phyloP scores from a whole-genome alignment of 495 filamentous ascomycete genomes.

The Penicillium ochrochloron region DNA sequence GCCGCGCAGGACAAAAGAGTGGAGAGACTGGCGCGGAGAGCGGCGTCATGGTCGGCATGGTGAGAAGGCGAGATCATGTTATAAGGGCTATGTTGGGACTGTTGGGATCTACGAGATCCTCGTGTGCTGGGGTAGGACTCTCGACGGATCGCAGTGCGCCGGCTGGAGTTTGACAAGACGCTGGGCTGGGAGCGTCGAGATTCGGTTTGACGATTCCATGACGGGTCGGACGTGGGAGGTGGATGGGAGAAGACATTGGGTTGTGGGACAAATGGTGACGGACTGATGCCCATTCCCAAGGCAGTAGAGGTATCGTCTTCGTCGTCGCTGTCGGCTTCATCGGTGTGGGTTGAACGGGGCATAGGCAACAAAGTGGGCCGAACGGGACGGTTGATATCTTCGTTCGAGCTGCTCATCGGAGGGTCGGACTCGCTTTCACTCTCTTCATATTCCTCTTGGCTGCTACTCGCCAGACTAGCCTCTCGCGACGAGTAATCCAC shows the following conservation, averaged over 20 bases:
- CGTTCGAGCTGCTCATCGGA: constrained; percentile 83
- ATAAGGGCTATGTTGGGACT: constrained; percentile 53
- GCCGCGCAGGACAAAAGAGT: constrained; percentile 94
- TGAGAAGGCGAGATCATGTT: constrained; percentile 75
- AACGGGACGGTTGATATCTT: constrained; percentile 59
- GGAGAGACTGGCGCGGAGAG: constrained; percentile 86
- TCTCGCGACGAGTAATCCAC: constrained; percentile 52
- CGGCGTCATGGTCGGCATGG: constrained; percentile 88
- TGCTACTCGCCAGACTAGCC: constrained; percentile 59
- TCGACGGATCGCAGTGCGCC: constrained; percentile 42
- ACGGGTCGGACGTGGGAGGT: constrained; percentile 59
- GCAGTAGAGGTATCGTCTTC: constrained; percentile 84
- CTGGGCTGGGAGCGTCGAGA: constrained; percentile 47
- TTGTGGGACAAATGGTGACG: constrained; percentile 75
- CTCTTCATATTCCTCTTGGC: constrained; percentile 88
- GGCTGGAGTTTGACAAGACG: constrained; percentile 44
- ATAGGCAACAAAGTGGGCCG: constrained; percentile 28
- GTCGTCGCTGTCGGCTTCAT: constrained; percentile 59
- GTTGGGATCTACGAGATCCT: constrained; percentile 34
- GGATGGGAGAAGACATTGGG: constrained; percentile 92
- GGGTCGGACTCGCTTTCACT: constrained; percentile 84
- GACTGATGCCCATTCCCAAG: constrained; percentile 65
- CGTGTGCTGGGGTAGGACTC: constrained; percentile 42
- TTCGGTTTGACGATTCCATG: constrained; percentile 52
- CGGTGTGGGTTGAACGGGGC: constrained; percentile 40